Evolutionary conservation across 139 green algal species (phyloP).

Genomic region (Tetradesmus lagerheimii): DNA sequence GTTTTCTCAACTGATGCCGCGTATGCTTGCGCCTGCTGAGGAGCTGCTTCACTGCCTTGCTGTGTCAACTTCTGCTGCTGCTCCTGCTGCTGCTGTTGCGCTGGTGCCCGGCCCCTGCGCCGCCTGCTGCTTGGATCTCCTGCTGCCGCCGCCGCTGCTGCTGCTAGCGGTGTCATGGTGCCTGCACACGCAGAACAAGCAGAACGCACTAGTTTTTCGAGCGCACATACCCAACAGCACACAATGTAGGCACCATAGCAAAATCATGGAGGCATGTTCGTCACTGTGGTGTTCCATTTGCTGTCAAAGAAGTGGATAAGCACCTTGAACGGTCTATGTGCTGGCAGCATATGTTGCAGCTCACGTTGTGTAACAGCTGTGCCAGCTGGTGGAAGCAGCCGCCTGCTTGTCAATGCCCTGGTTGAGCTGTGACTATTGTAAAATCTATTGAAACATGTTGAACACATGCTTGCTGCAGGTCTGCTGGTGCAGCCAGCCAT

Average conservation of each 20-base stretch:
- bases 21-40: background rate
- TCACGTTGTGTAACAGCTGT: background rate
- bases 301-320: background rate
- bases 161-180: background rate
- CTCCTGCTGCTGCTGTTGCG: background rate
- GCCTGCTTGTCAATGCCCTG: background rate
- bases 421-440: background rate
- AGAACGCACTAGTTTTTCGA: no score
- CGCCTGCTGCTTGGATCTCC: background rate
- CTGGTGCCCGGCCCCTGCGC: background rate
- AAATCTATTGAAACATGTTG: background rate
- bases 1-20: background rate
- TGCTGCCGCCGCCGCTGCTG: constrained; percentile 8
- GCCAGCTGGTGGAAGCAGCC: background rate
- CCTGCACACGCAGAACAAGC: background rate
- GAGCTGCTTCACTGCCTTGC: background rate
- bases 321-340: background rate
- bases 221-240: no score
- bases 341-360: background rate
- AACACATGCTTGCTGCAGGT: background rate
- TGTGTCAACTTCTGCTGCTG: background rate
- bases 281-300: no score
- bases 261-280: no score
- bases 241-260: no score
- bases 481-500: background rate